These are phyloP conservation scores for Senecio squalidus DNA, from an alignment of 140 eudicot genomes.

Conservation along the genomic window DNA sequence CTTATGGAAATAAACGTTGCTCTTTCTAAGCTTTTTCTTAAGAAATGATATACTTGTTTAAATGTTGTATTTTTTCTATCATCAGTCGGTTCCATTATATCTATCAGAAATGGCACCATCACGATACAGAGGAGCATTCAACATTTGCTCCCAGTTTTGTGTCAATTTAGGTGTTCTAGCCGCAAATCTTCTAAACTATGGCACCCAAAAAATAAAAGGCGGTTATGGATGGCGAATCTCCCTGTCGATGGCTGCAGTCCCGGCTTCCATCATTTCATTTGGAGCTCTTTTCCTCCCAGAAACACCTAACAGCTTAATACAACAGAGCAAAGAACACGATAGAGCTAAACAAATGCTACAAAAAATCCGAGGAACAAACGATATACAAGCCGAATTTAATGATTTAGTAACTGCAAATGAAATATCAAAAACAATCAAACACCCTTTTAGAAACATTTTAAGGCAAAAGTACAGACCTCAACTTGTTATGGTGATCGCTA, in stretches of 20 bases:
- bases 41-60: too few species aligned
- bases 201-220: constrained; percentile 38
- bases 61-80: not conserved
- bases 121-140: constrained; percentile 61
- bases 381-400: constrained; percentile 45
- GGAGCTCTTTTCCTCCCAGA: constrained; percentile 64
- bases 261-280: constrained; percentile 37
- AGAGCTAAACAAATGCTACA: constrained; percentile 41
- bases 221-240: constrained; percentile 74
- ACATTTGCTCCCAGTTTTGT: constrained; percentile 45
- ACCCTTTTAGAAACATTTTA: constrained; percentile 41
- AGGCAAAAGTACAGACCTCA: constrained; percentile 50
- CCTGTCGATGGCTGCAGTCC: constrained; percentile 48
- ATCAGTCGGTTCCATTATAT: constrained; percentile 55
- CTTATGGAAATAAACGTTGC: not conserved
- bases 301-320: constrained; percentile 59
- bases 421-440: constrained; percentile 32
- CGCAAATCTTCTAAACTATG: constrained; percentile 49
- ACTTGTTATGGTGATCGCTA: constrained; percentile 58
- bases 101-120: constrained; percentile 69
- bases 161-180: constrained; percentile 34
- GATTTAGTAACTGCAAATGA: constrained; percentile 47
- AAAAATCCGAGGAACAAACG: constrained; percentile 42
- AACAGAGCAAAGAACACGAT: constrained; percentile 20
- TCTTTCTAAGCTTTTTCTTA: too few species aligned